Evolutionary conservation across 2,329 filamentous ascomycete species (phyloP), one percentile per base, ranked within the genome.

Genomic region (Alternaria sp.): DNA sequence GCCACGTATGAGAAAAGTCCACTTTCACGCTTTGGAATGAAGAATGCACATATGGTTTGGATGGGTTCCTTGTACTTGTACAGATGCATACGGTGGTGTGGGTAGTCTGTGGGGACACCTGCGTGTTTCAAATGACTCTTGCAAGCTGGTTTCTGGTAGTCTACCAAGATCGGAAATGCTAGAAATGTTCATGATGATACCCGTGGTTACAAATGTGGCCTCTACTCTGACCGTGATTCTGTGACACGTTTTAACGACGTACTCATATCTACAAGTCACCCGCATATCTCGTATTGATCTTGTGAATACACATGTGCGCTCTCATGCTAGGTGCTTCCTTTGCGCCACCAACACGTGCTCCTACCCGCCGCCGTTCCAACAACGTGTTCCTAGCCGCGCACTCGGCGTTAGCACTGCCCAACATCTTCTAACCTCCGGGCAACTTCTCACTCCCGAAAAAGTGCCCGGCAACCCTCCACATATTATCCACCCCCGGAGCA

Each of bases 61-160:
- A 63, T 45, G 52, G 56, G 38, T 65, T 67, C 56, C 60, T 61
- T 73, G 70, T 73, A 70, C 67, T 73, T 73, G 70, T 70, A 71
- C 62, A 67, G 64, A 66, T 48, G 57, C 59, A 65, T 69, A 60
- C 55, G 64, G 62, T 25, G 32, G 43, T 40, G 43, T 44, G 48
- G 56, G 53, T 46, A 44, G 28, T 50, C 27, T 46, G 54, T 40
- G 54, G 51, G n/a, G 2, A 46, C 40, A 53, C 25, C 34, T 49
- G 36, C 49, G 36, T 53, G 48, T 57, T 20, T 43, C 38, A 38
- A 22, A 34, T 51, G 40, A 18, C 36, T 54, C 36, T 41, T 46
- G 45, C 27, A 12, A 27, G 40, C 51, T 45, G n/a, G 14, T 14
- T 55, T 49, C 34, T 45, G 45, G 43, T 56, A 36, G 16, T 46